These are phyloP conservation scores for Agaricus subrufescens DNA, from an alignment of 768 basidiomycete genomes.

Conservation along the genomic window DNA sequence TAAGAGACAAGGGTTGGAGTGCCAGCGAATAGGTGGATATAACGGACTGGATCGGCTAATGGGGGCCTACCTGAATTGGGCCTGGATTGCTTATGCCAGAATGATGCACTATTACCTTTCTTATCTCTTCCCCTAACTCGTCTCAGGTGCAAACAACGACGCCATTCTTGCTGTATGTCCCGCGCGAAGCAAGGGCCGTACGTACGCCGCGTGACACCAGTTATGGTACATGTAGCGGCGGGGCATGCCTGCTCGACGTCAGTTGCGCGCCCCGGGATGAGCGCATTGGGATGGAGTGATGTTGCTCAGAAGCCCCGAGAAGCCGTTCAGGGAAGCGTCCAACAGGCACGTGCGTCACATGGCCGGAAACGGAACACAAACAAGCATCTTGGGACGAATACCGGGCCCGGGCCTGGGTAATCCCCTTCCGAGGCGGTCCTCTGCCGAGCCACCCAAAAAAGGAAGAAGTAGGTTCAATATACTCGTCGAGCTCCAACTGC, in stretches of 20 bases:
- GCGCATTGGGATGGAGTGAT: neutral
- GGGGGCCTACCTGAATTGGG: slow-evolving; percentile 1
- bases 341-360: too few relatives aligned
- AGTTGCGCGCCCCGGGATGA: neutral
- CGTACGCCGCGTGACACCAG: neutral
- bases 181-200: neutral
- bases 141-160: slow-evolving; percentile 3
- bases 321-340: too few relatives aligned
- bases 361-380: too few relatives aligned
- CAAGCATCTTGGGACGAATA: too few relatives aligned
- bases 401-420: too few relatives aligned
- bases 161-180: neutral
- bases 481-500: too few relatives aligned
- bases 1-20: neutral
- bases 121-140: slow-evolving; percentile 8
- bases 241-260: neutral
- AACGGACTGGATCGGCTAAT: slow-evolving; percentile 4
- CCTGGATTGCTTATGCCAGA: too few relatives aligned
- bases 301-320: too few relatives aligned
- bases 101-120: slow-evolving; percentile 1
- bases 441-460: too few relatives aligned
- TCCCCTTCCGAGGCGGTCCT: too few relatives aligned
- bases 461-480: too few relatives aligned
- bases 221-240: neutral
- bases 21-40: slow-evolving; percentile 11